These are phyloP conservation scores for Phytophthora aleatoria DNA, from an alignment of 352 stramenopile species.

Conservation along the genomic window DNA sequence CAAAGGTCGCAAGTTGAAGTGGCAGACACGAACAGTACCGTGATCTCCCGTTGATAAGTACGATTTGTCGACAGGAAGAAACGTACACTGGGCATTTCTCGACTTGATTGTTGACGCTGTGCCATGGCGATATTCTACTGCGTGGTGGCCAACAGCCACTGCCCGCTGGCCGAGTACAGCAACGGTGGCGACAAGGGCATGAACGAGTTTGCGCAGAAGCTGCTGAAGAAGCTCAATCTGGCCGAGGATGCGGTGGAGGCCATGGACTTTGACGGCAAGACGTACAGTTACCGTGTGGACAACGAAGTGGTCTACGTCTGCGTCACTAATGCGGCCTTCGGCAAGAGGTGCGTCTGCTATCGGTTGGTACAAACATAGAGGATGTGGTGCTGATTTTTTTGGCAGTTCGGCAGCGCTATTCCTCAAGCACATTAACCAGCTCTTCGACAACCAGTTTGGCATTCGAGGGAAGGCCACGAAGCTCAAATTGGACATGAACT, in stretches of 20 bases:
- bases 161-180: conserved; percentile 79
- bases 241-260: conserved; percentile 73
- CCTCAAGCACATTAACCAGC: conserved; percentile 84
- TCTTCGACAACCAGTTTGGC: conserved; percentile 87
- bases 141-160: conserved; percentile 83
- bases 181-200: conserved; percentile 87
- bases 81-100: conserved; percentile 15
- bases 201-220: conserved; percentile 85
- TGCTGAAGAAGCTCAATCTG: conserved; percentile 88
- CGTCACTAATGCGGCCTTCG: conserved; percentile 79
- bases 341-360: conserved; percentile 59
- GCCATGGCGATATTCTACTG: conserved; percentile 90
- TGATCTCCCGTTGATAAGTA: conserved; percentile 6
- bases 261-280: conserved; percentile 84
- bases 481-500: conserved; percentile 88
- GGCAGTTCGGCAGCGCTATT: conserved; percentile 80
- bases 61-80: conserved; percentile 19
- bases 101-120: conserved; percentile 6
- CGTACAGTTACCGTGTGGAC: conserved; percentile 87
- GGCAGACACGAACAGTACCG: conserved; percentile 9
- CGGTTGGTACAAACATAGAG: not conserved
- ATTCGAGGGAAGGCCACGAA: conserved; percentile 89
- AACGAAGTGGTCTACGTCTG: conserved; percentile 87
- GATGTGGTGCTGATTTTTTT: conserved; percentile 8
- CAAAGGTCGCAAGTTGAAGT: conserved; percentile 39